Percentiles rank a stretch among this genome's conserved stretches.
Evolutionary conservation across 2,329 filamentous ascomycete species (phyloP).

Genomic region (Amylocarpus encephaloides): DNA sequence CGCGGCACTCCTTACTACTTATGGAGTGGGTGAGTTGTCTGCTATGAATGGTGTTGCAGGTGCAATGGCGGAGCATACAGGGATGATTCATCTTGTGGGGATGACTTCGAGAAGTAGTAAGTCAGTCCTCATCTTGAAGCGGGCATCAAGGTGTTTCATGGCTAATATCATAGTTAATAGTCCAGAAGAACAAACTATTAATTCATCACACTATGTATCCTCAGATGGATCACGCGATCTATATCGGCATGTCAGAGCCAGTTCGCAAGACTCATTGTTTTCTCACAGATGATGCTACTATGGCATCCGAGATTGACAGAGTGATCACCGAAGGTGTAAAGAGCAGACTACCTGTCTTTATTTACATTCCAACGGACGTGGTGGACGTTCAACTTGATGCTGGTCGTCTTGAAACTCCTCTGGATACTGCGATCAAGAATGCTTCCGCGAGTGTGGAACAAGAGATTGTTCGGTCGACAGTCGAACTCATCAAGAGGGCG

Average conservation of each 20-base stretch:
- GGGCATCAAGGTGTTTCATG: neutral
- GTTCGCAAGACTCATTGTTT: slow-evolving; percentile 30
- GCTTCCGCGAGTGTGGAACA: slow-evolving; percentile 23
- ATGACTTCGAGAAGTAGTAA: slow-evolving; percentile 20
- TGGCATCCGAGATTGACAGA: slow-evolving; percentile 45
- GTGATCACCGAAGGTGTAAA: slow-evolving; percentile 44
- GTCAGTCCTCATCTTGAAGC: neutral
- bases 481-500: slow-evolving; percentile 39
- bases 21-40: slow-evolving; percentile 48
- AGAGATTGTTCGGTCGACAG: slow-evolving; percentile 31
- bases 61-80: slow-evolving; percentile 48
- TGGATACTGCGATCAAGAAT: slow-evolving; percentile 22
- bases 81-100: slow-evolving; percentile 53
- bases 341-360: slow-evolving; percentile 49
- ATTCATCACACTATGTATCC: slow-evolving; percentile 53
- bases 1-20: slow-evolving; percentile 43
- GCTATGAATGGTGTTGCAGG: slow-evolving; percentile 54
- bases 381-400: slow-evolving; percentile 35
- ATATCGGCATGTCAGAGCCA: slow-evolving; percentile 40
- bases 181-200: slow-evolving; percentile 38
- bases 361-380: slow-evolving; percentile 49
- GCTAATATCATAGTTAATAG: slow-evolving; percentile 11
- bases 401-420: slow-evolving; percentile 27
- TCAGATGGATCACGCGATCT: slow-evolving; percentile 49
- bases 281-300: slow-evolving; percentile 54